phyloP scores from a whole-genome alignment of 2,329 filamentous ascomycete genomes.

The Pseudocercospora fijiensis region DNA sequence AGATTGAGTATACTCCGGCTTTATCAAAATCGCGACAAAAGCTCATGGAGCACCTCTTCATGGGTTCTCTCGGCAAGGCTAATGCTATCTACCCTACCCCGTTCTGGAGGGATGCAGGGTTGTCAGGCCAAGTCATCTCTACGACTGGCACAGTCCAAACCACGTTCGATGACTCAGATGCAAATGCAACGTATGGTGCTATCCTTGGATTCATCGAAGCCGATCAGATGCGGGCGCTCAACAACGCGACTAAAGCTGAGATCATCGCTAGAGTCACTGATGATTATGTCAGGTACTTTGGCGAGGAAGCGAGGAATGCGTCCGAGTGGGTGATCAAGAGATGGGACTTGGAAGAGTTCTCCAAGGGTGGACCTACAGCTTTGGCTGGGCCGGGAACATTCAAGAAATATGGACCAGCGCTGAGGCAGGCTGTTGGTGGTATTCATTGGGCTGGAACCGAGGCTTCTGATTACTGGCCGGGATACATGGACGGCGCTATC shows the following conservation, averaged over 20 bases:
- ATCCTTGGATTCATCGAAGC: conserved; percentile 35
- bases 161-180: conserved; percentile 29
- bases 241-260: conserved; percentile 26
- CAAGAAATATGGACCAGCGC: conserved; percentile 23
- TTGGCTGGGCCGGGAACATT: conserved; percentile 27
- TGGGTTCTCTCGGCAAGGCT: conserved; percentile 22
- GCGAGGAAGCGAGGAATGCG: conserved; percentile 19
- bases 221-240: conserved; percentile 28
- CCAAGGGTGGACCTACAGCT: conserved; percentile 32
- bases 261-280: conserved; percentile 20
- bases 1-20: conserved; percentile 17
- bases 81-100: conserved; percentile 22
- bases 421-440: conserved; percentile 21
- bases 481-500: conserved; percentile 35
- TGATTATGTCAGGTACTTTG: conserved; percentile 26
- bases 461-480: conserved; percentile 27
- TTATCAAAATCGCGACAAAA: conserved; percentile 13
- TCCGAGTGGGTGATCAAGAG: conserved; percentile 27
- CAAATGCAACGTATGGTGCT: conserved; percentile 28
- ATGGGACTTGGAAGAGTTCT: conserved; percentile 33
- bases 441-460: conserved; percentile 35
- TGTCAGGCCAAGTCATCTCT: conserved; percentile 29
- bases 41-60: conserved; percentile 18
- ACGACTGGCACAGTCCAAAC: conserved; percentile 24
- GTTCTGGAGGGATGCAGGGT: conserved; percentile 26